Evolutionary conservation across 2,329 filamentous ascomycete genomes (phyloP).

Genomic region (Penicillium sp.): DNA sequence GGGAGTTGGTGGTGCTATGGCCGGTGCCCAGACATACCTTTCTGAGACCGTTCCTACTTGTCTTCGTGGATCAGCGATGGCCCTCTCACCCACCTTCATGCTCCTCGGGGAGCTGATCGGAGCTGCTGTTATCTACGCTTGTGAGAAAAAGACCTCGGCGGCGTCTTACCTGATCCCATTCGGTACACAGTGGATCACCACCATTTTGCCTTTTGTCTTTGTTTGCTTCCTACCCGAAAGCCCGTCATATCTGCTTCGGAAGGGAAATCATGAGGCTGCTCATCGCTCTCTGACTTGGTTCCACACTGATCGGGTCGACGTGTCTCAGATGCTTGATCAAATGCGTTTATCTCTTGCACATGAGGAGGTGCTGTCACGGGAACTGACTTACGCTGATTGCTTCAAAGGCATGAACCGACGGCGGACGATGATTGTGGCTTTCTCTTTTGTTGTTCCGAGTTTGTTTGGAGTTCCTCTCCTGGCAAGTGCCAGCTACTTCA

Average conservation of each 20-base stretch:
- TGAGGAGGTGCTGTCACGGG: slow-evolving; percentile 49
- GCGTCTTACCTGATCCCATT: slow-evolving; percentile 34
- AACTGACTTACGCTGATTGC: slow-evolving; percentile 30
- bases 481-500: slow-evolving; percentile 45
- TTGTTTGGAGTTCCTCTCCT: slow-evolving; percentile 51
- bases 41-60: slow-evolving; percentile 52
- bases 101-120: slow-evolving; percentile 53
- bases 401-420: slow-evolving; percentile 27
- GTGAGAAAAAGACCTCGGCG: slow-evolving; percentile 25
- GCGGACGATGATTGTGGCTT: slow-evolving; percentile 36
- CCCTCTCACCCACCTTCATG: slow-evolving; percentile 53
- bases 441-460: slow-evolving; percentile 46
- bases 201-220: slow-evolving; percentile 45
- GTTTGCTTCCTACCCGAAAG: slow-evolving; percentile 53
- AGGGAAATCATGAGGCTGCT: slow-evolving; percentile 41
- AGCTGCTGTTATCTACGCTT: slow-evolving; percentile 43
- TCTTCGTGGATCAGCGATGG: slow-evolving; percentile 51
- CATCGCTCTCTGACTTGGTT: slow-evolving; percentile 51
- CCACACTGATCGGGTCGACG: slow-evolving; percentile 43
- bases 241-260: slow-evolving; percentile 52
- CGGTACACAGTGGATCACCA: slow-evolving; percentile 29
- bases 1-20: slow-evolving; percentile 49
- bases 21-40: slow-evolving; percentile 50
- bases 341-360: slow-evolving; percentile 48
- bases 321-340: slow-evolving; percentile 32